Evolutionary conservation across 176 grass and related monocot species (phyloP).

Genomic region (Phoenix roebelenii): DNA sequence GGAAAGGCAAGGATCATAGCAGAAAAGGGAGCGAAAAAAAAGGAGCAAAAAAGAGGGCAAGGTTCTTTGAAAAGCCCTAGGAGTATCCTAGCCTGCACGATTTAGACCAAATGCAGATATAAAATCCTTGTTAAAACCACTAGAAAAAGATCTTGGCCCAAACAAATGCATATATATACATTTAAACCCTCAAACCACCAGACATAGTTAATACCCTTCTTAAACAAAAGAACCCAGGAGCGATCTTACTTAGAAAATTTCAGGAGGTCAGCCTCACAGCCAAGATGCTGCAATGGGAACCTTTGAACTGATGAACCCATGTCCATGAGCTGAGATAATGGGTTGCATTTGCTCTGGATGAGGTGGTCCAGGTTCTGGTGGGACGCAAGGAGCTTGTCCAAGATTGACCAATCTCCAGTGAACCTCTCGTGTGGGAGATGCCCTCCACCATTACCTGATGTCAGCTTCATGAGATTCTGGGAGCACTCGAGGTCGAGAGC

Average conservation of each 20-base stretch:
- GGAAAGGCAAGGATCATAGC: too few relatives aligned
- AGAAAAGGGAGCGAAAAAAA: too few relatives aligned
- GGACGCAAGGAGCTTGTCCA: conserved; percentile 14
- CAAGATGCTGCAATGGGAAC: conserved; percentile 7
- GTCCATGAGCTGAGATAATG: background rate
- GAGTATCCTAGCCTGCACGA: too few relatives aligned
- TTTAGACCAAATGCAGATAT: too few relatives aligned
- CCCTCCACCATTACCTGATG: background rate
- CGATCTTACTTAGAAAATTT: background rate
- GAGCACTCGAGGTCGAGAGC: conserved; percentile 11
- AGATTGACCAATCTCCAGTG: conserved; percentile 13
- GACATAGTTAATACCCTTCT: too few relatives aligned
- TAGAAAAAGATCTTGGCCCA: too few relatives aligned
- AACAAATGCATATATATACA: too few relatives aligned
- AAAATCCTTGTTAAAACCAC: too few relatives aligned
- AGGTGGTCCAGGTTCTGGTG: conserved; percentile 12
- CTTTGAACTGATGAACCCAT: conserved; percentile 3
- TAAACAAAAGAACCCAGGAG: background rate
- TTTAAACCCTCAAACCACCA: too few relatives aligned
- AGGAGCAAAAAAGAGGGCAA: too few relatives aligned
- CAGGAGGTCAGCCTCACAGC: conserved; percentile 2
- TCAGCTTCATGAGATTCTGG: conserved; percentile 13
- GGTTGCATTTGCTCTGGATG: conserved; percentile 2
- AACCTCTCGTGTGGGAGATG: conserved; percentile 12
- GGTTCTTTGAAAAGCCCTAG: too few relatives aligned